A percentile compares a stretch with the other conserved stretches of the same genome.
Evolutionary conservation across 257 asterid species (phyloP).

Genomic region (Phtheirospermum japonicum): DNA sequence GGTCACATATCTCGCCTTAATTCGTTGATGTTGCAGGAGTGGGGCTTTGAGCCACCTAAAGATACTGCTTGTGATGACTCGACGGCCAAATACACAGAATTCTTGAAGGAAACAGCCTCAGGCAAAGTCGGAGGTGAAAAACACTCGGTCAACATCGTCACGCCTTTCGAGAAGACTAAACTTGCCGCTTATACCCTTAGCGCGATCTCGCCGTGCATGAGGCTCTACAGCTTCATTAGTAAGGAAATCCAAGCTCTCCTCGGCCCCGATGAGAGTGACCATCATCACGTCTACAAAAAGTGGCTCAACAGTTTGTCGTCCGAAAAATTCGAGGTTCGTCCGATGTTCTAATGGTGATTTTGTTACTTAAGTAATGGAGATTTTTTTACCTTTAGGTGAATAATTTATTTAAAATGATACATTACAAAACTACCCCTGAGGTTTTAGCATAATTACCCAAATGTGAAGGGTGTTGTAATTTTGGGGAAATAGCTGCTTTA

Average conservation of each 20-base stretch:
- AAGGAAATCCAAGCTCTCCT: conserved; percentile 46
- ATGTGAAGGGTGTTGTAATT: no score
- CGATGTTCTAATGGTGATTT: conserved; percentile 11
- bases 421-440: not conserved
- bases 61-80: conserved; percentile 39
- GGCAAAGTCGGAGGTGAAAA: conserved; percentile 63
- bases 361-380: not conserved
- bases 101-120: conserved; percentile 62
- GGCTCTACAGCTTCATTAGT: conserved; percentile 53
- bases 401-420: not conserved
- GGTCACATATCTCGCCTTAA: no score
- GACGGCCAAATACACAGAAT: conserved; percentile 49
- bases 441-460: not conserved
- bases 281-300: no score
- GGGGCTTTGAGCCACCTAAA: conserved; percentile 69
- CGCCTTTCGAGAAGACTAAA: no score
- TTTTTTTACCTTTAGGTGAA: not conserved
- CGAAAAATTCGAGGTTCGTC: conserved; percentile 52
- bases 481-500: no score
- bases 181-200: conserved; percentile 64
- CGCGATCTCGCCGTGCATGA: conserved; percentile 71
- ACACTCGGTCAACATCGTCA: no score
- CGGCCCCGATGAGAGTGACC: conserved; percentile 36
- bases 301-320: conserved; percentile 58
- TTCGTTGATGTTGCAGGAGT: no score